These are phyloP conservation scores for Diaporthe destruens DNA, from an alignment of 2,329 filamentous ascomycete genomes.

Conservation along the genomic window DNA sequence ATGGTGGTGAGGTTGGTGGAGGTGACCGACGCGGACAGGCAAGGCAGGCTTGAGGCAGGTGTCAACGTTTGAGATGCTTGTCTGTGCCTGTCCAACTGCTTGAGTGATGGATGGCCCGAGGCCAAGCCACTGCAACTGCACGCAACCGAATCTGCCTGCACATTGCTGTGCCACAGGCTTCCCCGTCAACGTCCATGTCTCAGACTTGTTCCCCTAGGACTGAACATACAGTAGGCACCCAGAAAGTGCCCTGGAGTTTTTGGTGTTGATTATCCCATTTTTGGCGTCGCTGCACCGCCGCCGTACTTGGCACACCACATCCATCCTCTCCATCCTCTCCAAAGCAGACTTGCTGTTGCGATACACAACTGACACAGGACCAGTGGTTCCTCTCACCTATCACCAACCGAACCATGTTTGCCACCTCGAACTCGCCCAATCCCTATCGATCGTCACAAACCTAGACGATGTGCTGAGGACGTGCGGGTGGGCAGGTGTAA, in stretches of 20 bases:
- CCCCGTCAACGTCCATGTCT: neutral
- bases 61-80: neutral
- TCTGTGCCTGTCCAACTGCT: neutral
- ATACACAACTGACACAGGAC: neutral
- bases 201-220: neutral
- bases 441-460: neutral
- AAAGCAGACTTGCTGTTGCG: neutral
- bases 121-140: neutral
- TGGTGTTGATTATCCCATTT: neutral
- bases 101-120: neutral
- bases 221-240: too few relatives aligned
- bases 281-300: neutral
- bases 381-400: neutral
- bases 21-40: too few relatives aligned
- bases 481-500: slow-evolving; percentile 28
- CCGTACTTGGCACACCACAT: neutral
- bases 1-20: neutral
- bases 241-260: neutral
- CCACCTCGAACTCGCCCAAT: neutral
- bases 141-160: neutral
- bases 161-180: neutral
- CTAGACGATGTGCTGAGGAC: neutral
- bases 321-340: neutral
- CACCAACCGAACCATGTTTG: neutral
- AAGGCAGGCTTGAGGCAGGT: neutral